Evolutionary conservation across 1,284 basidiomycete genomes (phyloP).

Genomic region (Ustanciosporium gigantosporum): DNA sequence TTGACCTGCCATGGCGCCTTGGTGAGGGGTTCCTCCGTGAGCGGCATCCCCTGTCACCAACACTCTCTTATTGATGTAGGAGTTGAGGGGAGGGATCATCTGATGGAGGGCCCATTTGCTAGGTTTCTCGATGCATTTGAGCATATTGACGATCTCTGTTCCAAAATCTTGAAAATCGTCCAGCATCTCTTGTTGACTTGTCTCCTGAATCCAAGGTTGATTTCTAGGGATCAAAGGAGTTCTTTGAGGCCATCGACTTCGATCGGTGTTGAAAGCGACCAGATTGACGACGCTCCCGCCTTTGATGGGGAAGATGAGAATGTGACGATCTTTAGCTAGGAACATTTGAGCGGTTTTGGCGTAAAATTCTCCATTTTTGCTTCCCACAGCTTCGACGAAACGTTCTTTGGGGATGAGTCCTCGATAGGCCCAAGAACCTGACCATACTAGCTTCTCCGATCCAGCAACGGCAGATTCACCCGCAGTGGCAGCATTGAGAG

Average conservation of each 20-base stretch:
- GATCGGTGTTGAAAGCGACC: conserved; percentile 66
- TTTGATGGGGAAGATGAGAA: conserved; percentile 68
- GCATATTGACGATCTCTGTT: conserved; percentile 64
- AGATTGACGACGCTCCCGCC: conserved; percentile 65
- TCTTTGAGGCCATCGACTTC: conserved; percentile 61
- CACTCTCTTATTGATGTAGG: conserved; percentile 65
- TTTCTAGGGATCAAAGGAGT: conserved; percentile 26
- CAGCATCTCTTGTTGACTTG: conserved; percentile 64
- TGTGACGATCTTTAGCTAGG: conserved; percentile 63
- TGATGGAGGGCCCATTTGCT: conserved; percentile 70
- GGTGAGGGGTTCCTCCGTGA: conserved; percentile 69
- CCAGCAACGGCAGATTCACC: conserved; percentile 20
- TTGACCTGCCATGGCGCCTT: conserved; percentile 71
- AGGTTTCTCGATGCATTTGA: conserved; percentile 64
- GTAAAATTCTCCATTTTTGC: conserved; percentile 32
- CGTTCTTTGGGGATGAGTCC: conserved; percentile 47
- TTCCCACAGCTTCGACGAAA: conserved; percentile 38
- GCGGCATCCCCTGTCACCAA: conserved; percentile 70
- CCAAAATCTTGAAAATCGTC: conserved; percentile 66
- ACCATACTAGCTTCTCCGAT: conserved; percentile 40
- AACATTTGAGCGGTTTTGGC: conserved; percentile 31
- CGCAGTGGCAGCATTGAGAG: conserved; percentile 27
- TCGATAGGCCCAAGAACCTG: conserved; percentile 46
- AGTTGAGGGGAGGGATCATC: conserved; percentile 65
- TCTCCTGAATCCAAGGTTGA: conserved; percentile 66